Conservation (phyloP, 495 filamentous ascomycete species). For the Filosporella fistucella region DNA sequence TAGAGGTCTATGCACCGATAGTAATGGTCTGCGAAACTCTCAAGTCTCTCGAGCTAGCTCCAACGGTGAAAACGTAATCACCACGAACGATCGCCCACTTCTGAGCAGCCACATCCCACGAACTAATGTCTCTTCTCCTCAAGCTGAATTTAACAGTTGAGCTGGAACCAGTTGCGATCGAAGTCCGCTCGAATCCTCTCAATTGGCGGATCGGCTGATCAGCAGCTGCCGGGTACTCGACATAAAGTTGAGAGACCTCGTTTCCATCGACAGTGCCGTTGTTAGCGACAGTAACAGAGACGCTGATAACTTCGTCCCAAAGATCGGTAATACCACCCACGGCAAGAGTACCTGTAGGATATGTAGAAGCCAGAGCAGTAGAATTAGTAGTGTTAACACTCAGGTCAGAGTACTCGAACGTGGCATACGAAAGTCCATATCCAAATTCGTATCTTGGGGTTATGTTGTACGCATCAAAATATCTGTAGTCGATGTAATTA, state of each 20-base stretch:
- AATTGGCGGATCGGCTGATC: conserved; percentile 44
- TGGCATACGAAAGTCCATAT: conserved; percentile 74
- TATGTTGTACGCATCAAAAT: conserved; percentile 54
- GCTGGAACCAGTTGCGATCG: conserved; percentile 50
- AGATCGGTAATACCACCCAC: conserved; percentile 63
- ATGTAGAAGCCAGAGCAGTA: conserved; percentile 41
- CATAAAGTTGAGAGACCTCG: conserved; percentile 66
- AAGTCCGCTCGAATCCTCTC: conserved; percentile 39
- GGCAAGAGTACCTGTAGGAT: conserved; percentile 34
- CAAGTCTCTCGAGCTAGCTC: conserved; percentile 63
- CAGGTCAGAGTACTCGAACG: conserved; percentile 65
- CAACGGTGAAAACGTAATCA: conserved; percentile 45
- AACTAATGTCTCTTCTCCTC: conserved; percentile 59
- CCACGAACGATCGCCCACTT: conserved; percentile 50
- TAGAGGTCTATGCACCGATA: too few relatives aligned
- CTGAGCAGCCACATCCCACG: conserved; percentile 59
- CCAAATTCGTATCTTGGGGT: conserved; percentile 66
- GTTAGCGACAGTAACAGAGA: conserved; percentile 55
- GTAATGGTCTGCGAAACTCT: conserved; percentile 32
- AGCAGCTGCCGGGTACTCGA: conserved; percentile 29
- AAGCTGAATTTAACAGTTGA: conserved; percentile 46
- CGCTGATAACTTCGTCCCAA: conserved; percentile 44
- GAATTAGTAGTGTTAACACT: conserved; percentile 55
- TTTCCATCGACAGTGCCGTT: conserved; percentile 45
- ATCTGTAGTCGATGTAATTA: conserved; percentile 62